These are phyloP conservation scores for Coprinopsis marcescibilis DNA, from an alignment of 768 basidiomycete species.

Conservation along the genomic window DNA sequence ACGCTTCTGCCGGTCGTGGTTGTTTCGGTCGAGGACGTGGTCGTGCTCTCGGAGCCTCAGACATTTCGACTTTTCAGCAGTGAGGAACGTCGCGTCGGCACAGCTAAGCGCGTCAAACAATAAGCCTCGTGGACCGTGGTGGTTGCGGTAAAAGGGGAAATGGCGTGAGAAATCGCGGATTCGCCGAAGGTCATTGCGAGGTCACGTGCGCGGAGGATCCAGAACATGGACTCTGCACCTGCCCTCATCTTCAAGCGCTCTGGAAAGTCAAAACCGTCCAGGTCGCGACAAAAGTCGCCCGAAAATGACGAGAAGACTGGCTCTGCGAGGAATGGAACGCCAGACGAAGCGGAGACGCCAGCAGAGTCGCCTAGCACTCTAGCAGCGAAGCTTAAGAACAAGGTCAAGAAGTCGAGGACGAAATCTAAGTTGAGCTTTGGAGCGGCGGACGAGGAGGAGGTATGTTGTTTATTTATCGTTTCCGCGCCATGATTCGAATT, in stretches of 20 bases:
- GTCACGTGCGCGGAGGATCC: conserved; percentile 28
- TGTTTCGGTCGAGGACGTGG: conserved; percentile 38
- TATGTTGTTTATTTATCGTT: conserved; percentile 22
- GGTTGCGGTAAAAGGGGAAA: conserved; percentile 22
- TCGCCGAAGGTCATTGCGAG: conserved; percentile 21
- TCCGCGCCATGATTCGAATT: conserved; percentile 22
- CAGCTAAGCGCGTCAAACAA: no score
- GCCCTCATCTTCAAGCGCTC: conserved; percentile 47
- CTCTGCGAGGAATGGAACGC: conserved; percentile 5
- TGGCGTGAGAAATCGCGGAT: conserved; percentile 36
- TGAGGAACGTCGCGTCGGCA: neutral
- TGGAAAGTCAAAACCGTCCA: conserved; percentile 34
- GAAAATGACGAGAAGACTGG: conserved; percentile 21
- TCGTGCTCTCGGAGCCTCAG: conserved; percentile 40
- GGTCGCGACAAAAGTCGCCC: conserved; percentile 37
- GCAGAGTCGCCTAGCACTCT: conserved; percentile 56
- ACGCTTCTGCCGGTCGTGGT: conserved; percentile 5
- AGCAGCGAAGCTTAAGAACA: conserved; percentile 66
- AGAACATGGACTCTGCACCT: conserved; percentile 34
- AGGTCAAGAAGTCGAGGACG: conserved; percentile 57
- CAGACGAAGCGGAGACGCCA: conserved; percentile 22
- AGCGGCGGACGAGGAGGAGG: conserved; percentile 54
- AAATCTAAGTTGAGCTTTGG: conserved; percentile 78
- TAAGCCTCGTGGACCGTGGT: no score
- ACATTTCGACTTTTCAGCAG: conserved; percentile 22